Conservation (phyloP, 75 land plant genomes). For the Azolla pinnata region DNA sequence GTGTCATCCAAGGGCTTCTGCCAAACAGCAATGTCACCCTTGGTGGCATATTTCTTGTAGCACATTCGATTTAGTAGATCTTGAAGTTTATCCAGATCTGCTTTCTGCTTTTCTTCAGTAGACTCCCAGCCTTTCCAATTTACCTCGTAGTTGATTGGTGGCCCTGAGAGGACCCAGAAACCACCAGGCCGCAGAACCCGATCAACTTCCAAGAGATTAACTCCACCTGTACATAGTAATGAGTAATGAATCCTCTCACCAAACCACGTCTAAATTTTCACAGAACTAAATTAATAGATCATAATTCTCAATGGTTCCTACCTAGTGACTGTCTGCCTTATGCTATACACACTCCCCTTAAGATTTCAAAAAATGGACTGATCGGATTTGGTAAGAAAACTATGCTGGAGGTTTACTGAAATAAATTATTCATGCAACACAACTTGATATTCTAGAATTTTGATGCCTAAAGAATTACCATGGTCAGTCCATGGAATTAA, state of each 20-base stretch:
- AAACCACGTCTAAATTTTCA: no score
- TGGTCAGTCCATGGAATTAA: conserved; percentile 91
- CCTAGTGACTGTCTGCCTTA: no score
- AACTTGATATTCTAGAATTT: no score
- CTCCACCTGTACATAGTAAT: conserved; percentile 33
- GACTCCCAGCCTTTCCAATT: conserved; percentile 55
- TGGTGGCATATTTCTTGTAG: conserved; percentile 52
- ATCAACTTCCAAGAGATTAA: conserved; percentile 33
- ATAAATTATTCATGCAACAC: no score
- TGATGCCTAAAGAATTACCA: no score
- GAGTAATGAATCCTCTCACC: no score
- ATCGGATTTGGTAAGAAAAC: no score
- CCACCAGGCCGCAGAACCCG: conserved; percentile 54
- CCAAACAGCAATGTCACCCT: conserved; percentile 88
- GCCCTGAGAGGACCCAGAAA: conserved; percentile 66
- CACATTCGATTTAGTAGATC: conserved; percentile 53
- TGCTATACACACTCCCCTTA: no score
- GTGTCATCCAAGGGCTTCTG: conserved; percentile 55
- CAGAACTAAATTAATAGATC: no score
- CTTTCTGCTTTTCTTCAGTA: conserved; percentile 39
- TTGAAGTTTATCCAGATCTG: conserved; percentile 39
- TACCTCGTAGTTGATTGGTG: conserved; percentile 38
- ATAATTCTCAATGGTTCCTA: no score
- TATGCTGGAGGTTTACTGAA: no score
- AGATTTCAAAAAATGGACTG: no score